Evolutionary conservation across 441 rosid genomes (phyloP), one percentile per base, ranked within the genome.

Genomic region (Pelargonium cotyledonis): DNA sequence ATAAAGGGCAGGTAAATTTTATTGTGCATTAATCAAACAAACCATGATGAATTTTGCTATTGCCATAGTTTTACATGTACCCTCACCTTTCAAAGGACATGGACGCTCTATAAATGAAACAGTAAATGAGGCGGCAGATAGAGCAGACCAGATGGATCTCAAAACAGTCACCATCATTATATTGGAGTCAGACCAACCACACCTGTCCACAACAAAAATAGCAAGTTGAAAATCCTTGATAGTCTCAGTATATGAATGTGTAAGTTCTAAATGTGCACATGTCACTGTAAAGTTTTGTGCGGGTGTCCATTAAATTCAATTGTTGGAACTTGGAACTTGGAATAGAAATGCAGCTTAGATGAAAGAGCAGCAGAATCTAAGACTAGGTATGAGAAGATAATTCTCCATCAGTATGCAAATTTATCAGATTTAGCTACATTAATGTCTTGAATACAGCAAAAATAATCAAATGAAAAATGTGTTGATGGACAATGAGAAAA

Each of bases 151-250:
- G 55, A n/a, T 51, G 4, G 58, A 41, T 44, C 49, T 38, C 26
- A 5, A 21, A 12, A 15, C 55, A 51, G 12, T 63, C 65, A 65
- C 55, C 14, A 53, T 44, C 49, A 67, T 78, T 78, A 88, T 16
- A 78, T 35, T 16, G 92, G 97, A 65, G 91, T 91, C 82, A 91
- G 74, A 66, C 97, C 97, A 40, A 91, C 83, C 68, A 90, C 95
- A 76, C 95, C 97, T 91, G 86, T 85, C n/a, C 26, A 46, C 16
- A 63, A 12, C 64, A 10, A 57, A 19, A 72, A 65, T 38, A 67
- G 69, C 57, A 72, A 16, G 38, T 11, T 65, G 41, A 40, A 58
- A 60, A 63, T 18, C 57, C 55, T 29, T 4, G 53, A 46, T 46
- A 46, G 12, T 46, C 53, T 3, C 14, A 46, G 12, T 46, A 23